phyloP scores from a whole-genome alignment of 768 basidiomycete species.

The Phlebiopsis gigantea region DNA sequence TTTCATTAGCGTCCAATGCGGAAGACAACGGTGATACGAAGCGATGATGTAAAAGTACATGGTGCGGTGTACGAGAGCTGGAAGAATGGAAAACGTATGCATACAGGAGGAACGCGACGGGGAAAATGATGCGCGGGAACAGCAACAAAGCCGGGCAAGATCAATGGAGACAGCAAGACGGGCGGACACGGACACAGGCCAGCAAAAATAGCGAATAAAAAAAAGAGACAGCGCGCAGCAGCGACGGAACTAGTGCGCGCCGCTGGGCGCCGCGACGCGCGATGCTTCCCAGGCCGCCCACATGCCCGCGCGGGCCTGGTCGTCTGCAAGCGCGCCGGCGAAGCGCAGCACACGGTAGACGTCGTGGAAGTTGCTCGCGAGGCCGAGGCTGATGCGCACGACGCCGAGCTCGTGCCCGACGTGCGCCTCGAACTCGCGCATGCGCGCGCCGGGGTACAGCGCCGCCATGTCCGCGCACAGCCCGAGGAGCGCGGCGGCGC shows the following conservation, averaged over 20 bases:
- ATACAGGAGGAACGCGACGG: not conserved
- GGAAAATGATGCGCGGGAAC: not conserved
- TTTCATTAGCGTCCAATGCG: not conserved
- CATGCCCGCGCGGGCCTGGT: slow-evolving; percentile 15
- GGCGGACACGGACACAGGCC: not conserved
- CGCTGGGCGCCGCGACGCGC: not conserved
- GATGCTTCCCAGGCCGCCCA: slow-evolving; percentile 21
- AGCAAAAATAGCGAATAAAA: not conserved
- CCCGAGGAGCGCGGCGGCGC: slow-evolving; percentile 65
- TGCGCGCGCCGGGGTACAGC: slow-evolving; percentile 43
- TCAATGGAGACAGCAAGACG: not conserved
- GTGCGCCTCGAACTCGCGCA: slow-evolving; percentile 53
- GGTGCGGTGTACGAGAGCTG: not conserved
- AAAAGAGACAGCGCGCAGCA: not conserved
- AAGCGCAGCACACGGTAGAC: slow-evolving; percentile 37
- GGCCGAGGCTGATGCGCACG: slow-evolving; percentile 71
- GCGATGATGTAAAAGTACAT: not conserved
- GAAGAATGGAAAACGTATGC: not conserved
- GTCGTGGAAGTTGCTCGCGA: slow-evolving; percentile 76
- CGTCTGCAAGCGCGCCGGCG: slow-evolving; percentile 15
- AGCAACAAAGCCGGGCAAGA: not conserved
- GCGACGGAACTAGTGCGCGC: not conserved
- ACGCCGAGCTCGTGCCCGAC: slow-evolving; percentile 71
- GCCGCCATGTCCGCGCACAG: slow-evolving; percentile 59
- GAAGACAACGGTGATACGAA: not conserved